These are phyloP conservation scores for Solanum hybrid DNA, from an alignment of 305 asterid genomes.

Conservation along the genomic window DNA sequence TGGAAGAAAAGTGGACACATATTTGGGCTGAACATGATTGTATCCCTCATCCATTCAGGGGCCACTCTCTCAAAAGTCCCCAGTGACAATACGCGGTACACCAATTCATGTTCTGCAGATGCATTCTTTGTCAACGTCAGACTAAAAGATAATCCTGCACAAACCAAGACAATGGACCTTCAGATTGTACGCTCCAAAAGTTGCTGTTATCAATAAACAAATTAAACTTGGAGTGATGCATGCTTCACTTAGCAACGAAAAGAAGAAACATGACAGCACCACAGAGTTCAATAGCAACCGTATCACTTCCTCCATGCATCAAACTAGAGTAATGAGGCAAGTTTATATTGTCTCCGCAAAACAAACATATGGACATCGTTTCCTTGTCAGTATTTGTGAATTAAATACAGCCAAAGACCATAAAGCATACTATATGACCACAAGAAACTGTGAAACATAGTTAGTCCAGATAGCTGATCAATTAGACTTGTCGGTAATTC, in stretches of 20 bases:
- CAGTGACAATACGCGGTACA: constrained; percentile 51
- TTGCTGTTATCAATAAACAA: background rate
- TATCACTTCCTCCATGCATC: background rate
- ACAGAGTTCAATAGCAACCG: background rate
- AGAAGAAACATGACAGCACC: background rate
- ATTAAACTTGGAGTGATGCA: background rate
- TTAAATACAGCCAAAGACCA: background rate
- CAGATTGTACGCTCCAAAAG: background rate
- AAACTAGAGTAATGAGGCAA: background rate
- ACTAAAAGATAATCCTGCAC: constrained; percentile 73
- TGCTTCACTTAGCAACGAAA: background rate
- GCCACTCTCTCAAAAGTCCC: constrained; percentile 83
- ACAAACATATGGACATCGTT: background rate
- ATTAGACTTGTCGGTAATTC: background rate
- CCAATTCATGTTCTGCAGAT: constrained; percentile 41
- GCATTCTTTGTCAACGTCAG: constrained; percentile 52
- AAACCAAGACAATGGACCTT: background rate
- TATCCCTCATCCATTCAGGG: constrained; percentile 83
- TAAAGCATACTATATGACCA: background rate
- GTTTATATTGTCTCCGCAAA: background rate
- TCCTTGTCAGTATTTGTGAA: background rate
- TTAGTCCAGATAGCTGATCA: background rate
- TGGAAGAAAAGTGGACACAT: constrained; percentile 63
- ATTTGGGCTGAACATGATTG: constrained; percentile 52
- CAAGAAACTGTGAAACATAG: background rate